Evolutionary conservation across 371 early-diverging fungal genomes (phyloP).

Genomic region (Actinomortierella wolfii): DNA sequence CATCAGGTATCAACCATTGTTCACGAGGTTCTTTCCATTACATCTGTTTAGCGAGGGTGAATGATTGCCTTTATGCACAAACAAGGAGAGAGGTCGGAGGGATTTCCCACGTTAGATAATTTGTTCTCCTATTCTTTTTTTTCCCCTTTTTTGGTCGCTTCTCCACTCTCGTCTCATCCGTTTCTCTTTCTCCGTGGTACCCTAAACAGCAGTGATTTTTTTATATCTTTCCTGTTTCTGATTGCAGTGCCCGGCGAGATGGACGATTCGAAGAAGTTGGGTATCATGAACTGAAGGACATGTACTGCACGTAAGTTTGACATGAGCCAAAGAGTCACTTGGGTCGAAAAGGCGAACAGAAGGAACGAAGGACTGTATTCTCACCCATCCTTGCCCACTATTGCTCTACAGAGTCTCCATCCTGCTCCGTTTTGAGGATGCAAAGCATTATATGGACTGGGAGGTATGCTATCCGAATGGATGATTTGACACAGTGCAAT

Average conservation of each 20-base stretch:
- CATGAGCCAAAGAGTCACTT: background rate
- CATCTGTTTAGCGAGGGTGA: background rate
- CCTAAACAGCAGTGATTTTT: background rate
- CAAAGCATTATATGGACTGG: constrained; percentile 83
- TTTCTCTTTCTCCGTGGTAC: background rate
- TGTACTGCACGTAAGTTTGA: background rate
- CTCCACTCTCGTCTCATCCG: background rate
- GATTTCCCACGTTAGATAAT: background rate
- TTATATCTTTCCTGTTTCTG: background rate
- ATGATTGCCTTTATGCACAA: background rate
- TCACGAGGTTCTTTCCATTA: constrained; percentile 1
- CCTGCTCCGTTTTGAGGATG: constrained; percentile 83
- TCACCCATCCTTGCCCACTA: background rate
- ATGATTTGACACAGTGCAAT: background rate
- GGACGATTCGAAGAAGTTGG: no score
- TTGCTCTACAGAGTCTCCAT: constrained; percentile 69
- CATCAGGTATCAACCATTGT: constrained; percentile 57
- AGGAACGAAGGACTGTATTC: no score
- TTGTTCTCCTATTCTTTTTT: background rate
- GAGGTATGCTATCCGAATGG: constrained; percentile 49
- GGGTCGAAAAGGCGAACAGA: background rate
- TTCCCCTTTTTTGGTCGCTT: background rate
- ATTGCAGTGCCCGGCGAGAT: no score
- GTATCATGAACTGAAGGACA: background rate
- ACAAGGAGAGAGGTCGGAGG: background rate